Evolutionary conservation across 352 stramenopile species (phyloP).

Genomic region (Phytophthora uliginosa): DNA sequence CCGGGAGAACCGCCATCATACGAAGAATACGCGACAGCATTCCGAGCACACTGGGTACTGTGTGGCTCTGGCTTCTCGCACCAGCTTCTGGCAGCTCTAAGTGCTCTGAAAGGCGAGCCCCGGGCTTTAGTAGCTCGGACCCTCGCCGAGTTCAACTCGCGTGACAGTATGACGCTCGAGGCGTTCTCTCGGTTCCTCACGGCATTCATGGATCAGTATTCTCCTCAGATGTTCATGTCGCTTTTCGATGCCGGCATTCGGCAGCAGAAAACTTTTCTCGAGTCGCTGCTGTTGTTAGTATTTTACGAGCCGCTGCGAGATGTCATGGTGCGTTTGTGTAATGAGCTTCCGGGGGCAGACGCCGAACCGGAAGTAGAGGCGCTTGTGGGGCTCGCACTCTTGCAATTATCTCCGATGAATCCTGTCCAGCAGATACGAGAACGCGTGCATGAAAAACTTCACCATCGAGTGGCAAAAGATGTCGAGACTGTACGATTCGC

Average conservation of each 20-base stretch:
- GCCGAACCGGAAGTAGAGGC: slow-evolving; percentile 23
- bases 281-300: slow-evolving; percentile 66
- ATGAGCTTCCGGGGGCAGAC: slow-evolving; percentile 44
- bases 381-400: slow-evolving; percentile 46
- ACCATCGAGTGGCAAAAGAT: slow-evolving; percentile 43
- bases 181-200: slow-evolving; percentile 67
- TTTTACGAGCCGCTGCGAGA: slow-evolving; percentile 79
- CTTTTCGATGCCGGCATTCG: slow-evolving; percentile 53
- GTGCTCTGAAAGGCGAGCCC: slow-evolving; percentile 46
- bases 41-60: slow-evolving; percentile 72
- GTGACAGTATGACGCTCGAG: slow-evolving; percentile 76
- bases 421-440: slow-evolving; percentile 8
- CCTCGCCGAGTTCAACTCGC: slow-evolving; percentile 55
- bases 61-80: slow-evolving; percentile 67
- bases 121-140: slow-evolving; percentile 41
- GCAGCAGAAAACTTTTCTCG: slow-evolving; percentile 52
- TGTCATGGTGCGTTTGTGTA: slow-evolving; percentile 65
- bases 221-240: slow-evolving; percentile 50
- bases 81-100: slow-evolving; percentile 70
- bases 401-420: slow-evolving; percentile 60
- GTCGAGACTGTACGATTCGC: slow-evolving; percentile 59
- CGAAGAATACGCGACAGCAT: slow-evolving; percentile 68
- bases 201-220: slow-evolving; percentile 81
- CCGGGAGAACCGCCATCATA: slow-evolving; percentile 61
- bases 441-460: slow-evolving; percentile 26